Evolutionary conservation across 495 filamentous ascomycete genomes (phyloP), one percentile per base, ranked within the genome.

Genomic region (Staphylotrichum longicolle): DNA sequence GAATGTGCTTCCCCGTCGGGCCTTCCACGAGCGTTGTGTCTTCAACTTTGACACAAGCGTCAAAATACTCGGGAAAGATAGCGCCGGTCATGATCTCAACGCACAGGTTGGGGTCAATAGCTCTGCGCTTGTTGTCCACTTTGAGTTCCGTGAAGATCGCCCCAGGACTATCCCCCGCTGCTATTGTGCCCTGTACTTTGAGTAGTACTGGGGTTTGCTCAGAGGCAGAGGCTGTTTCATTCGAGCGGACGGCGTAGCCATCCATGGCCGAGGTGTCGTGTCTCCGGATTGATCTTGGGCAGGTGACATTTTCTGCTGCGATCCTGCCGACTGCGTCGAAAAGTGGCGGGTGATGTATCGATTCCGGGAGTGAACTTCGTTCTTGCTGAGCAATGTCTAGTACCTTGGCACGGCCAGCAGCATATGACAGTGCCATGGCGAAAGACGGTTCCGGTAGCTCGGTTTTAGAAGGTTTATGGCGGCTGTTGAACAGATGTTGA

Each of bases 21-120:
- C 8, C 52, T 3, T 32, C 8, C 15, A 30, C 52, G 2, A 20
- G 5, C 2, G 42, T 15, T 0, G 37, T 42, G 52, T 54, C 52
- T 27, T 54, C 52, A 4, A 42, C 20, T 8, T 54, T 54, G 37
- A 54, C 52, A 32, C 35, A 42, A 5, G 52, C 52, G 37, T 54
- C 52, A n/a, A 27, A 54, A 4, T n/a, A 20, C 7, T 42, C 37
- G 5, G 52, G 52, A 14, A 54, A 54, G n/a, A 42, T 54, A 3
- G 52, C 52, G 9, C 52, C 52, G 7, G 52, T 42, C 52, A 54
- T 54, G 37, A 54, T 54, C 37, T 54, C 52, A 7, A 54, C 37
- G 12, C 52, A 54, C 2, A 4, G 14, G 2, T 30, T 27, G 5
- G 20, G 4, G 15, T 2, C 20, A 1, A 27, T 27, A 1, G 20